A percentile compares a stretch with the other conserved stretches of the same genome.
Evolutionary conservation across 208 protist species (phyloP).

Genomic region (Leishmania guyanensis): DNA sequence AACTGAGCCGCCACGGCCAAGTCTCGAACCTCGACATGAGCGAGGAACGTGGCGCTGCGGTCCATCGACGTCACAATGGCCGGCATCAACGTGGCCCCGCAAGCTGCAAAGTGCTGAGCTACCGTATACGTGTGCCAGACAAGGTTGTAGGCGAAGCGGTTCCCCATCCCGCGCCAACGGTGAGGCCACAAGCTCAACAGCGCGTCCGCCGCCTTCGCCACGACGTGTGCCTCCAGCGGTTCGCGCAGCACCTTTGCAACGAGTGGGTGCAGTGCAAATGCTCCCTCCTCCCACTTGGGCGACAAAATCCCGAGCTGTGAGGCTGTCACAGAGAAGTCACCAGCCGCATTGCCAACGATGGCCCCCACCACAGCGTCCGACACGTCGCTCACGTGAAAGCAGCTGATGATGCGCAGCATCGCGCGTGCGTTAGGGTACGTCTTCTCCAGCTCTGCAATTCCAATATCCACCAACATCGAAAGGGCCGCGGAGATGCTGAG

Average conservation of each 20-base stretch:
- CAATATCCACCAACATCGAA: conserved; percentile 49
- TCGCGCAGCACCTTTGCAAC: conserved; percentile 48
- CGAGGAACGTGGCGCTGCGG: conserved; percentile 68
- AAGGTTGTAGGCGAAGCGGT: conserved; percentile 54
- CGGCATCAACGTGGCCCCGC: conserved; percentile 30
- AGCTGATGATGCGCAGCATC: conserved; percentile 47
- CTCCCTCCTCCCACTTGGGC: conserved; percentile 68
- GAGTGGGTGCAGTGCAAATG: conserved; percentile 63
- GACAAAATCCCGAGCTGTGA: conserved; percentile 63
- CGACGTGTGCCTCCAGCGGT: neutral
- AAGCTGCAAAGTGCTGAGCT: conserved; percentile 23
- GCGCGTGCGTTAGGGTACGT: conserved; percentile 35
- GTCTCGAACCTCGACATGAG: conserved; percentile 61
- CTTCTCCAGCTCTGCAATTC: conserved; percentile 45
- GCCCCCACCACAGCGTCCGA: conserved; percentile 59
- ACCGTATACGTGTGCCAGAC: conserved; percentile 78
- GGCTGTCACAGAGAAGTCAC: conserved; percentile 42
- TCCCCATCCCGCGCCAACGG: conserved; percentile 69
- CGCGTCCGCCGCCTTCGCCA: conserved; percentile 34
- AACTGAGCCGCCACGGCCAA: conserved; percentile 65
- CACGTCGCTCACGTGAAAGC: conserved; percentile 64
- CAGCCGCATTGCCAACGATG: conserved; percentile 43
- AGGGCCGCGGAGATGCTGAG: conserved; percentile 67
- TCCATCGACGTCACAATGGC: conserved; percentile 59
- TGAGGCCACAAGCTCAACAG: conserved; percentile 73